A percentile compares a stretch with the other conserved stretches of the same genome.
These are phyloP conservation scores for Adansonia grandidieri DNA, from an alignment of 441 rosid species.

Conservation along the genomic window DNA sequence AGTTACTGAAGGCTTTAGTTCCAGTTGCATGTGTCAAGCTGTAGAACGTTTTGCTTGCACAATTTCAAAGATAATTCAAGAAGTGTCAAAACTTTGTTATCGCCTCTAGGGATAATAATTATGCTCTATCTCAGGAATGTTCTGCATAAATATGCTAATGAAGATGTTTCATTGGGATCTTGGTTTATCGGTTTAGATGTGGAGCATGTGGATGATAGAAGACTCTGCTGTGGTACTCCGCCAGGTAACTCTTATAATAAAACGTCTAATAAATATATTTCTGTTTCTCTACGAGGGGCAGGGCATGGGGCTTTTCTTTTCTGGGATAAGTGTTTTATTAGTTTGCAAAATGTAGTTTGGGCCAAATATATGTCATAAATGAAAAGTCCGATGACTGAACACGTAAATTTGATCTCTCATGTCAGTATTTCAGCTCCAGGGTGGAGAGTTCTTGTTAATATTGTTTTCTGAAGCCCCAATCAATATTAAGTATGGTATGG, in stretches of 20 bases:
- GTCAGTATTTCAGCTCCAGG: background rate
- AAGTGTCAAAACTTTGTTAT: conserved; percentile 9
- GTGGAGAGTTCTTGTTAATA: background rate
- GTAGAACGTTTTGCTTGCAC: background rate
- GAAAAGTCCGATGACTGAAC: background rate
- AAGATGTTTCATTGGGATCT: conserved; percentile 85
- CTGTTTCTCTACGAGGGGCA: background rate
- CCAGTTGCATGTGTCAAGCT: background rate
- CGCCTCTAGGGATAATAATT: conserved; percentile 16
- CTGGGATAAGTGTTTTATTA: background rate
- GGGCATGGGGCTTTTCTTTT: background rate
- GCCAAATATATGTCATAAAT: background rate
- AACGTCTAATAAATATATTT: background rate
- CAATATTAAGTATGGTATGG: background rate
- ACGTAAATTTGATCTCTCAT: background rate
- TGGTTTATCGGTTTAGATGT: conserved; percentile 91
- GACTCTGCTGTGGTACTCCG: conserved; percentile 89
- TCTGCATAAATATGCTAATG: conserved; percentile 80
- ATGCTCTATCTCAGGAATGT: conserved; percentile 52
- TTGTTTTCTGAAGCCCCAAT: background rate
- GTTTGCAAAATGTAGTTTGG: background rate
- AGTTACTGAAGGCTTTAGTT: conserved; percentile 7
- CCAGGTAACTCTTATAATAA: conserved; percentile 50
- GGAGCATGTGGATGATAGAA: conserved; percentile 84
- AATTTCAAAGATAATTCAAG: background rate